Conservation (phyloP, 192 early-diverging fungal genomes). For the Phlyctochytrium bullatum region DNA sequence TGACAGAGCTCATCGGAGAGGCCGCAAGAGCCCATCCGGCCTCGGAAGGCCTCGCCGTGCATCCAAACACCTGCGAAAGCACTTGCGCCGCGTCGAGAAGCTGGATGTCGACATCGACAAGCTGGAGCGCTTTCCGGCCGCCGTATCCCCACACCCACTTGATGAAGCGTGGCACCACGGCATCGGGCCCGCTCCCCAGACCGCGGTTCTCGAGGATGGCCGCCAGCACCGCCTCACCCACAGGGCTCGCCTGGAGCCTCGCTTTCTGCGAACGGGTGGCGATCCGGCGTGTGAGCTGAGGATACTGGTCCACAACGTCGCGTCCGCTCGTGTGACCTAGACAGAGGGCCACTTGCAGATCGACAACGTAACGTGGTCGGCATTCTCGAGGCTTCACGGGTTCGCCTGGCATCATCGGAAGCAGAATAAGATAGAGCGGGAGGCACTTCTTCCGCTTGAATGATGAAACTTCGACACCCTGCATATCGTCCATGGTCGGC, state of each 20-base stretch:
- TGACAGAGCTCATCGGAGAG: no score
- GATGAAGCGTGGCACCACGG: conserved; percentile 26
- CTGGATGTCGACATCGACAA: conserved; percentile 35
- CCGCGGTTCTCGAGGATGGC: conserved; percentile 10
- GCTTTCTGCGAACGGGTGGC: conserved; percentile 43
- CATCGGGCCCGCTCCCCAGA: conserved; percentile 12
- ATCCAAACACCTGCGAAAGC: conserved; percentile 11
- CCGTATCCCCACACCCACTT: conserved; percentile 14
- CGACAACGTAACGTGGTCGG: conserved; percentile 31
- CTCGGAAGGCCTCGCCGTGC: background rate
- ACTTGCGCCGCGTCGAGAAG: conserved; percentile 36
- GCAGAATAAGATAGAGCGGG: conserved; percentile 37
- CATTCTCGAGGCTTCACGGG: background rate
- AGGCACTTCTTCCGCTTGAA: conserved; percentile 29
- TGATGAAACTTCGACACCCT: no score
- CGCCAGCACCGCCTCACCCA: conserved; percentile 19
- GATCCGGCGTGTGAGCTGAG: conserved; percentile 32
- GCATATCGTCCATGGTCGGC: background rate
- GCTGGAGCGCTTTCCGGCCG: conserved; percentile 19
- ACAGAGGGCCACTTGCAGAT: conserved; percentile 48
- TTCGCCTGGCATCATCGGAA: conserved; percentile 13
- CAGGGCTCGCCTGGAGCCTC: conserved; percentile 28
- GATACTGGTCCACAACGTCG: conserved; percentile 40
- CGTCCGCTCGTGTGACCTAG: conserved; percentile 38
- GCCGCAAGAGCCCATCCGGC: background rate